Conservation (phyloP, 2,329 filamentous ascomycete genomes). For the Aspergillus ochraceus region DNA sequence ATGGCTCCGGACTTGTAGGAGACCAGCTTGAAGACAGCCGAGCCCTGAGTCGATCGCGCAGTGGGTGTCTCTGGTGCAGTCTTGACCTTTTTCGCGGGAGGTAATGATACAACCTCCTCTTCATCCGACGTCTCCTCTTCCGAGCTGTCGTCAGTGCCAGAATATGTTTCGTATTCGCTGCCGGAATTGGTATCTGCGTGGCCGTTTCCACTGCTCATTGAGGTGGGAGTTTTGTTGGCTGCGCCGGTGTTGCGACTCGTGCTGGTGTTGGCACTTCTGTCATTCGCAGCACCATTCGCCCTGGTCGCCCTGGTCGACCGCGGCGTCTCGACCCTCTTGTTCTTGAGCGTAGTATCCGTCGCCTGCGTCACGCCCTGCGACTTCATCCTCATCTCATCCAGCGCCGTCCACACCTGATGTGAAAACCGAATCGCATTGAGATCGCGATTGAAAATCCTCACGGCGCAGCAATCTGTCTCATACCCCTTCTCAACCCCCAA, state of each 20-base stretch:
- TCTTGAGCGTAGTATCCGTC: not conserved
- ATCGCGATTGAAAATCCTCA: conserved; percentile 4
- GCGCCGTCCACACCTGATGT: conserved; percentile 1
- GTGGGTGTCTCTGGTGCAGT: not conserved
- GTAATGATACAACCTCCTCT: not conserved
- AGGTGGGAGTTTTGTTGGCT: not conserved
- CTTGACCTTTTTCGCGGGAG: conserved; percentile 1
- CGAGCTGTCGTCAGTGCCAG: not conserved
- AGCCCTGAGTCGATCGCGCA: not conserved
- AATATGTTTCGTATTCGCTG: not conserved
- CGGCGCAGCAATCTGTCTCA: conserved; percentile 8
- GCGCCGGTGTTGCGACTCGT: not conserved
- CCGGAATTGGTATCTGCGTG: not conserved
- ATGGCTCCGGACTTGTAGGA: conserved; percentile 10
- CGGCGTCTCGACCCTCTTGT: not conserved
- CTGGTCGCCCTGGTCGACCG: not conserved
- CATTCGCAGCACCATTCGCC: not conserved
- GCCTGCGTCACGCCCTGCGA: not conserved
- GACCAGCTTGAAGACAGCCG: conserved; percentile 19
- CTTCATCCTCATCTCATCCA: not conserved
- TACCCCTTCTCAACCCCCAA: conserved; percentile 2
- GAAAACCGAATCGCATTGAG: conserved; percentile 2
- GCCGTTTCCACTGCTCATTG: not conserved
- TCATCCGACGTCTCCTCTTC: conserved; percentile 3
- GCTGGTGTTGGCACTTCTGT: not conserved